These are phyloP conservation scores for Hyaloscypha hepaticicola DNA, from an alignment of 495 filamentous ascomycete genomes.

Conservation along the genomic window DNA sequence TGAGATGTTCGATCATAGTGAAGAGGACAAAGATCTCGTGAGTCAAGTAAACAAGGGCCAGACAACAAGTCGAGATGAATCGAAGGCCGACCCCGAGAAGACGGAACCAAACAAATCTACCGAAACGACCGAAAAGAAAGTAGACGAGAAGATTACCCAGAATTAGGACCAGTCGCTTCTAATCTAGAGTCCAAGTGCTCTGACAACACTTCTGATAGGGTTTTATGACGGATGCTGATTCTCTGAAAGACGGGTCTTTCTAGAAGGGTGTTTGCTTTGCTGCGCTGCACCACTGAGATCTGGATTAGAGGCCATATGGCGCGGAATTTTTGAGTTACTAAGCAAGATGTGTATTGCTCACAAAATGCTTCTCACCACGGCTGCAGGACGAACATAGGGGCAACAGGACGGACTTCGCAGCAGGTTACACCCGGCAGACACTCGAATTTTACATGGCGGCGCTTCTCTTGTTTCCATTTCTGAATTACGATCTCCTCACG, in stretches of 20 bases:
- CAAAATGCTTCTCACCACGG: not conserved
- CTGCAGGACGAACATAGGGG: constrained; percentile 7
- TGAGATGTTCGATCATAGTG: constrained; percentile 87
- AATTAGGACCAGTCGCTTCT: constrained; percentile 1
- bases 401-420: not conserved
- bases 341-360: constrained; percentile 14
- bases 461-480: constrained; percentile 22
- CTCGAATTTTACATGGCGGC: constrained; percentile 15
- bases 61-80: not conserved
- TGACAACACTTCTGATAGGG: not conserved
- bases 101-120: constrained; percentile 17
- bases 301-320: constrained; percentile 10
- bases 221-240: constrained; percentile 3
- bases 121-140: constrained; percentile 5
- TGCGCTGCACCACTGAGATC: constrained; percentile 17
- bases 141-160: constrained; percentile 4
- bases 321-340: constrained; percentile 12
- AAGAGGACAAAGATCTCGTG: constrained; percentile 75
- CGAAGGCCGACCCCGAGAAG: constrained; percentile 18
- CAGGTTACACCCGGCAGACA: not conserved
- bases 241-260: constrained; percentile 3
- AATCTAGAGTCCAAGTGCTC: not conserved
- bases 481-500: constrained; percentile 29
- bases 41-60: constrained; percentile 51
- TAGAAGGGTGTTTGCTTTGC: constrained; percentile 15